A percentile compares a stretch with the other conserved stretches of the same genome.
phyloP scores from a whole-genome alignment of 129 eudicot genomes.

The Flaveria robusta region DNA sequence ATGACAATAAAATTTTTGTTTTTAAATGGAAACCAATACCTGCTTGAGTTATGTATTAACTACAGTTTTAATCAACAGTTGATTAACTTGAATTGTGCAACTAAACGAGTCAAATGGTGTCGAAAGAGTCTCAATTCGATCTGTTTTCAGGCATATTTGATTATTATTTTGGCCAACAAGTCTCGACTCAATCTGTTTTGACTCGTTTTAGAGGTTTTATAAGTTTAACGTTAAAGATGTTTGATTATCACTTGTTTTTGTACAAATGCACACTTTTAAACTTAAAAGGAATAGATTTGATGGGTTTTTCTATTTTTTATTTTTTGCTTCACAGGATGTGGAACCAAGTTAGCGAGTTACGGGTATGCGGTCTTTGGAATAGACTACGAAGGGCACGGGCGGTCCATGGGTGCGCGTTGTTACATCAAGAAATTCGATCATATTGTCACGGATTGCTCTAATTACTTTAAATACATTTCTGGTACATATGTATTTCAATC shows the following conservation, averaged over 20 bases:
- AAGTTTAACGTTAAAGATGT: no score
- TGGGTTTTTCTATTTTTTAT: no score
- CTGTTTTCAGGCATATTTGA: not conserved
- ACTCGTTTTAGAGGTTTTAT: not conserved
- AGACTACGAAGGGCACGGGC: constrained; percentile 97
- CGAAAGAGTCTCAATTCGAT: not conserved
- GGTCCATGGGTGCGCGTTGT: constrained; percentile 92
- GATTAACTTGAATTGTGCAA: not conserved
- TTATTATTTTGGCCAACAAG: not conserved
- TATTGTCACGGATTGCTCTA: constrained; percentile 73
- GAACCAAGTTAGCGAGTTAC: constrained; percentile 73
- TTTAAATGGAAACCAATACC: no score
- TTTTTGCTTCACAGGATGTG: constrained; percentile 58
- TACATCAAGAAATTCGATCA: constrained; percentile 86
- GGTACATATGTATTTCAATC: constrained; percentile 46
- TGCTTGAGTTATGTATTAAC: not conserved
- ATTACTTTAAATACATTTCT: constrained; percentile 70
- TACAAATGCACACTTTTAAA: no score
- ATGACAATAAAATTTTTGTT: not conserved
- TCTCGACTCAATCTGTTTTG: not conserved
- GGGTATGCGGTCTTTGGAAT: constrained; percentile 90
- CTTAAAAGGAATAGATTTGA: no score
- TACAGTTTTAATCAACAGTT: not conserved
- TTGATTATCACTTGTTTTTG: no score
- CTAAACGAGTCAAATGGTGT: not conserved